A percentile compares a stretch with the other conserved stretches of the same genome.
Conservation (phyloP, 371 early-diverging fungal species). For the Quaeritorhiza haematococci region DNA sequence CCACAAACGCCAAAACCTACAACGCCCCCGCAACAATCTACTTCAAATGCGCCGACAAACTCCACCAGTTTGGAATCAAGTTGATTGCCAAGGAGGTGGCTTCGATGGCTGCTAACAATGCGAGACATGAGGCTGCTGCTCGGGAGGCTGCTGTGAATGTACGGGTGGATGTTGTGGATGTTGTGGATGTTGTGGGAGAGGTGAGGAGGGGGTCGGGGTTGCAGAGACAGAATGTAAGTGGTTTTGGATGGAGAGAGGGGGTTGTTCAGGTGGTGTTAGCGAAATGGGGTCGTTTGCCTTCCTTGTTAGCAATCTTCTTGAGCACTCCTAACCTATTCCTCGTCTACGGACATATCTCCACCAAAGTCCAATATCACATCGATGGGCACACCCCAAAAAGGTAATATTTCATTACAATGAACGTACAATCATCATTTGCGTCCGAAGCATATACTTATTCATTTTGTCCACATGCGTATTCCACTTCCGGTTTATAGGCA, state of each 20-base stretch:
- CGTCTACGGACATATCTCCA: too few species aligned
- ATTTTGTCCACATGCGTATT: conserved; percentile 10
- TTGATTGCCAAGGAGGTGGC: conserved; percentile 54
- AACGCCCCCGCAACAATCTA: conserved; percentile 69
- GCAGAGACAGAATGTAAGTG: neutral
- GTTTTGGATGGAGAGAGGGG: conserved; percentile 4
- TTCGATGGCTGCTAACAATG: too few species aligned
- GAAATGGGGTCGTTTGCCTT: too few species aligned
- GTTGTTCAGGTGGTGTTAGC: neutral
- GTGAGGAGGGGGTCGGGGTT: neutral
- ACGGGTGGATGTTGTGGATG: conserved; percentile 5
- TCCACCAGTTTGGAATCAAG: conserved; percentile 51
- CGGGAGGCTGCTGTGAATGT: too few species aligned
- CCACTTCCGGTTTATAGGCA: neutral
- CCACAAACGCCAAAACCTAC: conserved; percentile 66
- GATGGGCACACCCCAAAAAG: too few species aligned
- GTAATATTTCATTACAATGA: too few species aligned
- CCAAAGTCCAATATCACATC: too few species aligned
- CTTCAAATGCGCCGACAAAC: conserved; percentile 59
- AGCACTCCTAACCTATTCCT: too few species aligned
- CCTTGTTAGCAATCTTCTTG: too few species aligned
- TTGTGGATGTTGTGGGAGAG: neutral
- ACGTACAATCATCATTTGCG: too few species aligned
- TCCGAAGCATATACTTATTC: neutral
- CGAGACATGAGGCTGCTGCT: too few species aligned